Evolutionary conservation across 2,329 filamentous ascomycete genomes (phyloP), one percentile per base, ranked within the genome.

Genomic region (Phymatotrichopsis omnivora): DNA sequence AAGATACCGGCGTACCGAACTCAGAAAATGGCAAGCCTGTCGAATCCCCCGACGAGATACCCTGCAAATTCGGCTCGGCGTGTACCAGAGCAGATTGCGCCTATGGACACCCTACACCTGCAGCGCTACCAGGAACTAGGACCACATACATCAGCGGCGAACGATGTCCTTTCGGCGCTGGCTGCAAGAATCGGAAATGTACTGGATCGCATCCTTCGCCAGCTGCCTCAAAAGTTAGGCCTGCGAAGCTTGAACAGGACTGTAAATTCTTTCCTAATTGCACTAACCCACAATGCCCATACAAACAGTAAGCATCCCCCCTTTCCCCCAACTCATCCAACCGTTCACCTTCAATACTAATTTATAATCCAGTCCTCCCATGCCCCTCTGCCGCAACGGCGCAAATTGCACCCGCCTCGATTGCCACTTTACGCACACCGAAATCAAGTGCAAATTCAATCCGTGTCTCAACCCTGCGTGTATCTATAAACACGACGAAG

Each of bases 161-260:
- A 37, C 56, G 54, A 14, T 98, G 91, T 68, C 74, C 74, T 14
- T 96, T 83, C 58, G 89, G 86, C 16, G 85, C 78, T 2, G 86
- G 86, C 7, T 98, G 91, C 76, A 93, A 91, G 67, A 98, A 96
- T 70, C 74, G 77, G 59, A 96, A 96, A 67, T 98, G 91, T 61
- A 83, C 82, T 7, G 87, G 75, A 23, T 83, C 85, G 48, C 91
- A 98, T 64, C 91, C 91, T 2, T 95, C 87, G 5, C 91, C 91
- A 1, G 86, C 89, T 5, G 49, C 55, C 8, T 32, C 42, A 23
- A 30, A 52, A 36, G 37, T 38, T 14, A 42, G 24, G 19, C 68
- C 75, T 40, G 78, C 80, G 20, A 84, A 89, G 62, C 82, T 93
- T 65, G 82, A 91, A 63, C 78, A 83, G 63, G 80, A 93, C 60